Base-by-base conservation (phyloP, 805 yeast genomes). In the Pachysolen tannophilus region DNA sequence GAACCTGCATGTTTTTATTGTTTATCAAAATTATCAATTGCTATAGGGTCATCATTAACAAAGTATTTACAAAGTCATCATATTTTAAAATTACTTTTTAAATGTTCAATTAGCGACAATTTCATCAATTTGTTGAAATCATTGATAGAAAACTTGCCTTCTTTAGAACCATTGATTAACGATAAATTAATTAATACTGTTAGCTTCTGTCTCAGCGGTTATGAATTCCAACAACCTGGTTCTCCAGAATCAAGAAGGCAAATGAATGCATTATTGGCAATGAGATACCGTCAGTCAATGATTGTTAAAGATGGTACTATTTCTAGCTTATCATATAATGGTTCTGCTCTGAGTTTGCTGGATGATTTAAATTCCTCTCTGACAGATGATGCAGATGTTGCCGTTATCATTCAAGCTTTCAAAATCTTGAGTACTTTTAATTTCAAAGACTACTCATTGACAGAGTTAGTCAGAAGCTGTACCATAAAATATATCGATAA, bases 11-110 rank as follows among this genome's bases (percentile, higher is more conserved):
- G 90, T 15, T 90, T 88, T 49, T 84, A 82, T 46, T 92, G 97
- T 53, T 69, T 90, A 29, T 85, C 94, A 0, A 82, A 85, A 57
- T 60, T 92, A 25, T 88, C 96, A 0, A 69, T 71, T 18, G 90
- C 97, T 0, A 85, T 90, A 11, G 97, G 97, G 0, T 94, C 95
- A 9, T 94, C 95, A 1, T 63, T 90, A 37, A 84, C 96, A 0
- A 92, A 90, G 50, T 87, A 85, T 52, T 61, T 92, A 37, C 88
- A 86, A 43, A 72, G 80, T 42, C 94, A 85, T 48, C 60, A 56
- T 33, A 69, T 90, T 16, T 60, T 90, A 34, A 88, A 82, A 44
- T 67, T 83, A 58, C 72, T 90, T 60, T 68, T 90, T 46, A 72
- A 79, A 32, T 86, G 95, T 41, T 83, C 95, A 0, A 67, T 90